Base-by-base conservation (phyloP, 75 land plant genomes). In the Selaginella moellendorffii region DNA sequence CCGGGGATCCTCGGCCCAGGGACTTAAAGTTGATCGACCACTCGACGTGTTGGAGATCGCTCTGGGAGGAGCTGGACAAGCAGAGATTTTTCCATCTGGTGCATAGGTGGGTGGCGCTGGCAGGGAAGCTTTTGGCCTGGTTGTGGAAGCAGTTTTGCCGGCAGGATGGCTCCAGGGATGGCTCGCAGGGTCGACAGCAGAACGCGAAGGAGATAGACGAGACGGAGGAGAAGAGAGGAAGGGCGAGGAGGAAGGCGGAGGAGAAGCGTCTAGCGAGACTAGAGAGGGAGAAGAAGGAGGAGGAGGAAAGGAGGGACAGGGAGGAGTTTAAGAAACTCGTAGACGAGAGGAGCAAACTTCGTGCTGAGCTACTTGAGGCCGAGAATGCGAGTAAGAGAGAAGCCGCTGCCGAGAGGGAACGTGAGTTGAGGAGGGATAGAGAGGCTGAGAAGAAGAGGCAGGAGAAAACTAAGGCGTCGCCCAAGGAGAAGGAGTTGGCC, bases 201-300 rank as follows among this genome's bases (percentile, higher is more conserved):
- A 77, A 65, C 52, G 85, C 75, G 29, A 92, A 87, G 24, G 83
- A 80, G 75, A 83, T 77, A 26, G 66, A 27, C 0, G 61, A 66
- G 25, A 69, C 53, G 8, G 71, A 81, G 18, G 85, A 75, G 54
- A 90, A 80, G 65, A 76, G 69, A 72, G 77, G 78, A 66, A 90
- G 87, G 63, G 92, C 97, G 1, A 73, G 85, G 28, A 78, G 92
- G 64, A 90, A 78, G 67, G 97, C 97, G 25, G 85, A 90, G 54
- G 97, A 90, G 80, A 87, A 80, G 77, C 76, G 97, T 63, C 97
- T 78, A 36, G 97, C 97, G 36, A 78, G 88, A 54, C 30, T 90
- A 66, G 97, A 87, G 54, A 87, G 71, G 69, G 92, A 90, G 71
- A 78, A 81, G 63, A 61, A 81, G 71, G 97, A 90, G 59, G 97